A percentile compares a stretch with the other conserved stretches of the same genome.
Conservation (phyloP, 352 stramenopile species). For the Globisporangium lucens region DNA sequence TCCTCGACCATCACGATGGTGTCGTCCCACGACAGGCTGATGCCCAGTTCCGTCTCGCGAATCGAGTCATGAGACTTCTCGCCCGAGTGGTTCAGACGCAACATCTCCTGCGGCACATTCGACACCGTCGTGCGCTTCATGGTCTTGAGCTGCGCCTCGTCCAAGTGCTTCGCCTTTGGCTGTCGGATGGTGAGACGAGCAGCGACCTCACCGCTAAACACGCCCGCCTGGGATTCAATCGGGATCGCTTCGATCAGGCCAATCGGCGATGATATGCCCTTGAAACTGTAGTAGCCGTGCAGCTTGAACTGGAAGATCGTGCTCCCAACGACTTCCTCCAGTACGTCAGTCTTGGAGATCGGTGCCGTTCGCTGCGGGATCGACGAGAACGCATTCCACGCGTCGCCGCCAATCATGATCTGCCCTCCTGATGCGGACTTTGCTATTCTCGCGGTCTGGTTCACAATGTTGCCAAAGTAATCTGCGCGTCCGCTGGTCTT, state of each 20-base stretch:
- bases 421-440: constrained; percentile 79
- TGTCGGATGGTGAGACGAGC: constrained; percentile 29
- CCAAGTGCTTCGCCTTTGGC: constrained; percentile 65
- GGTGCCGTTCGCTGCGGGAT: constrained; percentile 29
- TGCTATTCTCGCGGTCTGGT: constrained; percentile 84
- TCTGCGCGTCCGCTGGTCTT: constrained; percentile 86
- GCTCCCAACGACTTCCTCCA: constrained; percentile 41
- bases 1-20: constrained; percentile 72
- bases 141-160: constrained; percentile 42
- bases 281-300: constrained; percentile 83
- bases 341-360: constrained; percentile 38
- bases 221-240: constrained; percentile 48
- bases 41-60: constrained; percentile 76
- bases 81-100: constrained; percentile 55
- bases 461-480: constrained; percentile 90
- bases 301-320: constrained; percentile 83
- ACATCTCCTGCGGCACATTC: constrained; percentile 50
- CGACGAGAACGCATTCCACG: constrained; percentile 65
- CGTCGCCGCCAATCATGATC: constrained; percentile 78
- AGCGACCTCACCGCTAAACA: constrained; percentile 40
- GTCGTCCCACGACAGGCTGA: constrained; percentile 69
- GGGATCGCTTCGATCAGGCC: constrained; percentile 78
- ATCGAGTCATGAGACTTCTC: constrained; percentile 78
- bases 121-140: constrained; percentile 49
- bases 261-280: constrained; percentile 82